Evolutionary conservation across 176 grass and related monocot species (phyloP).

Genomic region (Ananas comosus): DNA sequence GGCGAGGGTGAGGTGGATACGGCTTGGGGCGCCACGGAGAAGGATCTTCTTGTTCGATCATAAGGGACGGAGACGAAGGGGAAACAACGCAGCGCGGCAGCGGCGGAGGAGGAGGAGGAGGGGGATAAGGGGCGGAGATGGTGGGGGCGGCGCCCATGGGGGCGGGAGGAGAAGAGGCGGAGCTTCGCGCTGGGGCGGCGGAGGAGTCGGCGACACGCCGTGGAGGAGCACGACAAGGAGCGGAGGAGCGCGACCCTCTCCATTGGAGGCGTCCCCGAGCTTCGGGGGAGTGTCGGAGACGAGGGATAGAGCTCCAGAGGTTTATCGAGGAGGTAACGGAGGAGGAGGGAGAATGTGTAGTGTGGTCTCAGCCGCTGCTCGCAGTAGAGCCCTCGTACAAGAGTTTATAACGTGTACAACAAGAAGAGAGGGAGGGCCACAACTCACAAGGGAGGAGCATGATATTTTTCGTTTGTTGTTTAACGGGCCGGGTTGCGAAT

Average conservation of each 20-base stretch:
- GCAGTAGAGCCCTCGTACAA: too few species aligned
- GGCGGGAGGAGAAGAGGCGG: conserved; percentile 26
- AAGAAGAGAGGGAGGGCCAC: too few species aligned
- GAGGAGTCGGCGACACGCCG: conserved; percentile 44
- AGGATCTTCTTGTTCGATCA: conserved; percentile 15
- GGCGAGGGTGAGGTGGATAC: conserved; percentile 72
- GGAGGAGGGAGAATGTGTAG: neutral
- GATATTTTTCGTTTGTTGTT: too few species aligned
- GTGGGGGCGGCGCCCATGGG: conserved; percentile 2
- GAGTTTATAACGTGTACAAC: too few species aligned
- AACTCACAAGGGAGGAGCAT: too few species aligned
- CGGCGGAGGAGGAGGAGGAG: conserved; percentile 26
- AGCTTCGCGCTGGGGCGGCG: conserved; percentile 32
- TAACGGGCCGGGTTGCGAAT: too few species aligned
- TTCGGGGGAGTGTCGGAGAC: conserved; percentile 24
- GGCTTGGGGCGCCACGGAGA: conserved; percentile 41
- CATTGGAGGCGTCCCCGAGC: conserved; percentile 44
- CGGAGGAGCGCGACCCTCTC: conserved; percentile 87
- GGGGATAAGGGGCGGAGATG: conserved; percentile 15
- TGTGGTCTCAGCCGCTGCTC: too few species aligned
- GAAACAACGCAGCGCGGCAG: conserved; percentile 26
- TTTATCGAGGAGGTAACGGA: neutral
- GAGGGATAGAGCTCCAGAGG: conserved; percentile 10
- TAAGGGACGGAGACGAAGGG: conserved; percentile 18
- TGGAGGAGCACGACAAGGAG: conserved; percentile 44